A percentile compares a stretch with the other conserved stretches of the same genome.
Evolutionary conservation across 306 rosid genomes (phyloP).

Genomic region (Vigna angularis): DNA sequence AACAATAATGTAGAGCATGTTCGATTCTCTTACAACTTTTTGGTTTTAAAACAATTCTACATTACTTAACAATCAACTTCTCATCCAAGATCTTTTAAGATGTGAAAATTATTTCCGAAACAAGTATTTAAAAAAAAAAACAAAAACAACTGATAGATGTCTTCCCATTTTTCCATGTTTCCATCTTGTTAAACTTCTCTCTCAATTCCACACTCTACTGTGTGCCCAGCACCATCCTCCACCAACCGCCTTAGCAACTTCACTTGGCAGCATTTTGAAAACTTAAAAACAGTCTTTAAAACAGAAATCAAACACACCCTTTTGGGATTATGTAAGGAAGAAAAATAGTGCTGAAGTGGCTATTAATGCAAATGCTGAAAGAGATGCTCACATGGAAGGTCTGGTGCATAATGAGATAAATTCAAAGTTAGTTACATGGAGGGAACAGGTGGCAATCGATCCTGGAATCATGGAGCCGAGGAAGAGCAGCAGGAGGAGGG

Average conservation of each 20-base stretch:
- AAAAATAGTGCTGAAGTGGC: no score
- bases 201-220: background rate
- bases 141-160: background rate
- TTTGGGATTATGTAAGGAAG: no score
- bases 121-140: background rate
- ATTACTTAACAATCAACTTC: background rate
- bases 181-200: background rate
- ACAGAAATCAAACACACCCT: background rate
- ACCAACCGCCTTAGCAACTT: background rate
- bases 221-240: background rate
- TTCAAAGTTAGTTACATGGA: no score
- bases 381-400: no score
- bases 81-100: background rate
- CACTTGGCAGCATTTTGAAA: background rate
- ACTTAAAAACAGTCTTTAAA: background rate
- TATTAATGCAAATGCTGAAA: no score
- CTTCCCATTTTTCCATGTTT: no score
- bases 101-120: background rate
- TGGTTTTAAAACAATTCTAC: background rate
- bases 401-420: no score
- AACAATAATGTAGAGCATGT: background rate
- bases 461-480: no score
- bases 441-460: no score
- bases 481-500: no score
- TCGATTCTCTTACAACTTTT: no score